Evolutionary conservation across 139 green algal genomes (phyloP).

Genomic region (Astrephomene gubernaculifera): DNA sequence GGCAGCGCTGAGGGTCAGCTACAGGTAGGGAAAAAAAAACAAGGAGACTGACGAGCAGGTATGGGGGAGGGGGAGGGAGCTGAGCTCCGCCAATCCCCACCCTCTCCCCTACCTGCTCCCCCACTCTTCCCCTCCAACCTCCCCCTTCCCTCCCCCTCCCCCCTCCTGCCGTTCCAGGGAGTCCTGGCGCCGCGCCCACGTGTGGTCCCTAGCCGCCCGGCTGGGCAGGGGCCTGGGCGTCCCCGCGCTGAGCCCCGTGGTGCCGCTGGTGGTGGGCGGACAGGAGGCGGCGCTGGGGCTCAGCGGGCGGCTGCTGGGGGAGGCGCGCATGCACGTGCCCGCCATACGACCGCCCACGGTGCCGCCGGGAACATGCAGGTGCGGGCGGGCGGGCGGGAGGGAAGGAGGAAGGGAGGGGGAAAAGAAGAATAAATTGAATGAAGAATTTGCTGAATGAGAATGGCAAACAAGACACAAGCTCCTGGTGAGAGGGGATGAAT

Average conservation of each 20-base stretch:
- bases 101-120: background rate
- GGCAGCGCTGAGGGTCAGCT: slow-evolving; percentile 71
- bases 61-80: no score
- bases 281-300: slow-evolving; percentile 75
- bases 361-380: slow-evolving; percentile 81
- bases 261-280: slow-evolving; percentile 86
- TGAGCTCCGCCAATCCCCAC: background rate
- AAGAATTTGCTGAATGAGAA: no score
- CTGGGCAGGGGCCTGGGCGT: slow-evolving; percentile 67
- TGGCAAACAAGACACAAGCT: no score
- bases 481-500: no score
- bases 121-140: background rate
- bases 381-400: background rate
- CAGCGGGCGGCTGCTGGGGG: slow-evolving; percentile 64
- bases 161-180: slow-evolving; percentile 64
- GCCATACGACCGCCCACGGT: slow-evolving; percentile 96
- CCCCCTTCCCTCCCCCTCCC: background rate
- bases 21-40: slow-evolving; percentile 60
- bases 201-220: slow-evolving; percentile 67
- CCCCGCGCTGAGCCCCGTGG: slow-evolving; percentile 78
- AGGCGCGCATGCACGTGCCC: slow-evolving; percentile 83
- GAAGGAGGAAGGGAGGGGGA: no score
- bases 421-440: no score
- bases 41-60: no score
- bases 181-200: slow-evolving; percentile 75